Evolutionary conservation across 2,329 filamentous ascomycete species (phyloP), one percentile per base, ranked within the genome.

Genomic region (Epichloe uncinata): DNA sequence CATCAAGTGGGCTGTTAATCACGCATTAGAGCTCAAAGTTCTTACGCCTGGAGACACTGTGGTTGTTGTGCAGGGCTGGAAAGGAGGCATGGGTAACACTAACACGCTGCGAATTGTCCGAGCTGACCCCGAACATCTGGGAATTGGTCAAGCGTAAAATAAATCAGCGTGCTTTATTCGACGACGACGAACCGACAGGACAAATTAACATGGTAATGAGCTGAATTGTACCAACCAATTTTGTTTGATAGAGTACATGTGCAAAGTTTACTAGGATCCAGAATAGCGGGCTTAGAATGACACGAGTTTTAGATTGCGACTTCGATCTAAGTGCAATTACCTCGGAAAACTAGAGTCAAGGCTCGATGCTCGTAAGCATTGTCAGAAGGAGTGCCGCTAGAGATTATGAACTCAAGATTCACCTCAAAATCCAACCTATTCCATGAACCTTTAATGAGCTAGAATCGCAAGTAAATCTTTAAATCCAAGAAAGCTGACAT

Each of bases 1-100:
- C 66, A 87, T 98, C 70, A 95, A 91, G 79, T 98, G 91, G 90
- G 93, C 87, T 67, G 87, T 98, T 67, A 74, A 79, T 66, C 81
- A 89, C 66, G 93, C 88, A 60, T 80, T 95, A 63, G 81, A 85
- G 70, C 85, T 98, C 55, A 81, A 82, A 60, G 79, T 90, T 45
- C 73, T 94, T 55, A 76, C 73, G 64, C 73, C 80, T 64, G 85
- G 82, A 57, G 86, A 89, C 63, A 79, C 81, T 34, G 81, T 93
- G 50, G 79, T 93, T 54, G 87, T 89, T 58, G 86, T 94, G 38
- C 87, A 94, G 71, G 87, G 87, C 71, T 94, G 87, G 87, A 85
- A 87, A 74, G 87, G 87, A 62, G 87, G 87, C 60, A 87, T 90
- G 82, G 87, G 87, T 61, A 86, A 93, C 75, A 94, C 87, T 66